Evolutionary conservation across 169 alveolate species (phyloP).

Genomic region (Neospora caninum): DNA sequence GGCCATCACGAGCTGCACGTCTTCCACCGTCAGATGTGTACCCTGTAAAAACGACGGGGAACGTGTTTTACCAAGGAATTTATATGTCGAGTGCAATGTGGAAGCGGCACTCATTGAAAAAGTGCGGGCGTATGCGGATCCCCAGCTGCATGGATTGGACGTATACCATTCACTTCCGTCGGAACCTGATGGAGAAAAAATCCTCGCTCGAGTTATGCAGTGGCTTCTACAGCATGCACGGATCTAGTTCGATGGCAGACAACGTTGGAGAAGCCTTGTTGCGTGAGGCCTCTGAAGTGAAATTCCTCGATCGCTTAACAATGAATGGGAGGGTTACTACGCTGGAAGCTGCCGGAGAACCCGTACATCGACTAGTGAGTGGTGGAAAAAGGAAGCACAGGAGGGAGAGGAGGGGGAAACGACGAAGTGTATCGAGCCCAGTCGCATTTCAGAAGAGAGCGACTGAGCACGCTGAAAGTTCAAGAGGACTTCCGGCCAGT

Average conservation of each 20-base stretch:
- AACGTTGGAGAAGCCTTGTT: neutral
- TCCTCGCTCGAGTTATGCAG: slow-evolving; percentile 18
- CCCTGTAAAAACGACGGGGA: neutral
- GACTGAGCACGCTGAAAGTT: too few species aligned
- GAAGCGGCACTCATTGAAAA: neutral
- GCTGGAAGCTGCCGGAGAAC: too few species aligned
- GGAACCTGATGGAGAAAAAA: slow-evolving; percentile 19
- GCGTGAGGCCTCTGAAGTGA: neutral
- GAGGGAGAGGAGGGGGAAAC: too few species aligned
- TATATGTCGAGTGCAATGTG: slow-evolving; percentile 17
- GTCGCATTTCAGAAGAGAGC: too few species aligned
- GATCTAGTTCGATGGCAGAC: neutral
- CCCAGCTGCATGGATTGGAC: slow-evolving; percentile 35
- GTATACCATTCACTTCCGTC: slow-evolving; percentile 40
- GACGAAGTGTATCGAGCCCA: too few species aligned
- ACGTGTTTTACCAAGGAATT: slow-evolving; percentile 30
- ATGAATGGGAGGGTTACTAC: too few species aligned
- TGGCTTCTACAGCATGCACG: slow-evolving; percentile 47
- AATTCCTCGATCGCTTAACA: too few species aligned
- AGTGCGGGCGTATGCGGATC: slow-evolving; percentile 34
- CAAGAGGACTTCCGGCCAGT: too few species aligned
- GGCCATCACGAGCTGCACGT: neutral
- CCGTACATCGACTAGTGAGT: too few species aligned
- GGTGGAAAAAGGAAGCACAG: too few species aligned
- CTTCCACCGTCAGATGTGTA: neutral